Conservation (phyloP, 2,329 filamentous ascomycete species). For the Westerdykella sp. region DNA sequence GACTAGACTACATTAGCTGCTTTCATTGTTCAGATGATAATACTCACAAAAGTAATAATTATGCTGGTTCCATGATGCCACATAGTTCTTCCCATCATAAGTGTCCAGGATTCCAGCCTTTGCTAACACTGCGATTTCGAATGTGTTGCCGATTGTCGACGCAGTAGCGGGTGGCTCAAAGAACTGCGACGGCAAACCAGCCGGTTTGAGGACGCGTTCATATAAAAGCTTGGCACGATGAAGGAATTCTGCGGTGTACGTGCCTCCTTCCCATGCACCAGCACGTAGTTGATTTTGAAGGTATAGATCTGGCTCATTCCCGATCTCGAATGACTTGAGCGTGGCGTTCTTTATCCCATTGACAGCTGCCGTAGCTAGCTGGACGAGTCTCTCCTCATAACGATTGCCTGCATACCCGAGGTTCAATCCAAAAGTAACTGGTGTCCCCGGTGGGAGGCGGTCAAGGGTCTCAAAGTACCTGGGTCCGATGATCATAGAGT, state of each 20-base stretch:
- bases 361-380: constrained; percentile 37
- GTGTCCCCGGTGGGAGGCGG: constrained; percentile 46
- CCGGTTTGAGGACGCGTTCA: constrained; percentile 42
- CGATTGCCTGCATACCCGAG: constrained; percentile 44
- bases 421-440: constrained; percentile 47
- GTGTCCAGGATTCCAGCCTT: constrained; percentile 35
- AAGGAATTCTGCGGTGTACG: constrained; percentile 44
- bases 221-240: constrained; percentile 41
- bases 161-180: constrained; percentile 48
- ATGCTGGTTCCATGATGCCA: constrained; percentile 48
- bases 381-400: constrained; percentile 40
- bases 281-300: constrained; percentile 43
- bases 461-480: constrained; percentile 45
- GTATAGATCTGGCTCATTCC: constrained; percentile 42
- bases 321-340: constrained; percentile 40
- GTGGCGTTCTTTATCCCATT: constrained; percentile 35
- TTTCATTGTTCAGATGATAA: not conserved
- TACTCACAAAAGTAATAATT: constrained; percentile 47
- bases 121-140: constrained; percentile 41
- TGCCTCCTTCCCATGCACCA: constrained; percentile 40
- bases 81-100: constrained; percentile 34
- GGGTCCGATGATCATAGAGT: constrained; percentile 45
- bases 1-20: constrained; percentile 24
- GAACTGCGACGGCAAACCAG: constrained; percentile 37
- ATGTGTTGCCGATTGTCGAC: constrained; percentile 48